Percentiles rank a stretch among this genome's conserved stretches.
These are phyloP conservation scores for Achlya hypogyna DNA, from an alignment of 352 stramenopile genomes.

Conservation along the genomic window DNA sequence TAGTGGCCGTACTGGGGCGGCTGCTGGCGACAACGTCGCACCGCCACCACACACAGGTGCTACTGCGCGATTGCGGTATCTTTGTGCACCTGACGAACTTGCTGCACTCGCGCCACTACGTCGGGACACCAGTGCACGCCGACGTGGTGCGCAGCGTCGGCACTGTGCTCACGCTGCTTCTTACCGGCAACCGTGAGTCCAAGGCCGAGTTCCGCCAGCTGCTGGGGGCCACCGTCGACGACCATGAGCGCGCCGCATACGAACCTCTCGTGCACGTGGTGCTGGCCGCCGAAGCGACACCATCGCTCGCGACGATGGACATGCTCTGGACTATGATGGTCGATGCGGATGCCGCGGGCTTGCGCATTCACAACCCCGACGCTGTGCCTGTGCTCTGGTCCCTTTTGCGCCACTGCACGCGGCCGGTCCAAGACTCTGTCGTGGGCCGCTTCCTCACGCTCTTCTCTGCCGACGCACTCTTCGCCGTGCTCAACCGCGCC, in stretches of 20 bases:
- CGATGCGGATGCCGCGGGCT: neutral
- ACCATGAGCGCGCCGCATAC: constrained; percentile 9
- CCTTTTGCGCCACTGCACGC: constrained; percentile 2
- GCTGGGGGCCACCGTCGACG: neutral
- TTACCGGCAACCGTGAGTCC: constrained; percentile 14
- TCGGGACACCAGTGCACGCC: neutral
- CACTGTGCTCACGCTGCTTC: constrained; percentile 10
- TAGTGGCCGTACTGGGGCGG: neutral
- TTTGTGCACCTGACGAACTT: constrained; percentile 20
- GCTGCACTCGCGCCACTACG: constrained; percentile 10
- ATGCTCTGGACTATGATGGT: constrained; percentile 9
- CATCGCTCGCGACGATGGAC: constrained; percentile 7
- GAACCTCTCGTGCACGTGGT: constrained; percentile 12
- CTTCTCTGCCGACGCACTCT: neutral
- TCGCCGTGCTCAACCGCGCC: constrained; percentile 8
- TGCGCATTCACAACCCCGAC: constrained; percentile 11
- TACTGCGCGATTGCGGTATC: constrained; percentile 4
- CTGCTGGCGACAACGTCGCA: neutral
- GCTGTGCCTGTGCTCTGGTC: constrained; percentile 5
- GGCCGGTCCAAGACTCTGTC: neutral
- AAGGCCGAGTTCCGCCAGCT: constrained; percentile 17
- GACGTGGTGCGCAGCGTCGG: neutral
- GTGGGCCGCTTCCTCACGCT: neutral
- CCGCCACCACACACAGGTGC: neutral
- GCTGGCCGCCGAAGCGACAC: constrained; percentile 2